Percentiles rank a stretch among this genome's conserved stretches.
Conservation (phyloP, 2,329 filamentous ascomycete species). For the Curvularia eragrostidis region DNA sequence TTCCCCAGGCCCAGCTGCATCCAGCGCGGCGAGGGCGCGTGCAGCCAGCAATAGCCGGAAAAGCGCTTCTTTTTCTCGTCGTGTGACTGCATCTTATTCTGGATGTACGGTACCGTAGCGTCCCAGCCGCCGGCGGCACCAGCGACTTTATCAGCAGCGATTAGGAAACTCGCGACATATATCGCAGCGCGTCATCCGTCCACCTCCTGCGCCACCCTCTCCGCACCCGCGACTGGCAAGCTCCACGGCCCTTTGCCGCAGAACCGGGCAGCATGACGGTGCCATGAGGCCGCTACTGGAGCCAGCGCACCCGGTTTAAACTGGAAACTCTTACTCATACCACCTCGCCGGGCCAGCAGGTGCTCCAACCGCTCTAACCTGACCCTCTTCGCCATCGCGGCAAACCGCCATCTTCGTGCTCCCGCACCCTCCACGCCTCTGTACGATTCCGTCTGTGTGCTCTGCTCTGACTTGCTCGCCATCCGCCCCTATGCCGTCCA, state of each 20-base stretch:
- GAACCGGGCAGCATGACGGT: constrained; percentile 22
- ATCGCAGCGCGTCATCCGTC: constrained; percentile 40
- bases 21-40: constrained; percentile 1
- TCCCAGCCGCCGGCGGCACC: constrained; percentile 22
- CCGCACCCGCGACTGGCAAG: constrained; percentile 26
- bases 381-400: constrained; percentile 32
- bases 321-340: constrained; percentile 39
- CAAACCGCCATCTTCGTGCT: constrained; percentile 32
- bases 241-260: constrained; percentile 33
- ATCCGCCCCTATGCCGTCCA: constrained; percentile 36
- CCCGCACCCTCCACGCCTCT: constrained; percentile 17
- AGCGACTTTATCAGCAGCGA: constrained; percentile 38
- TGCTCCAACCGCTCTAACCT: constrained; percentile 42
- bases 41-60: constrained; percentile 7
- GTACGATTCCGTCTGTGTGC: constrained; percentile 18
- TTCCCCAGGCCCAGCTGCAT: neutral
- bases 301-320: constrained; percentile 43
- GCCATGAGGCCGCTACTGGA: constrained; percentile 38
- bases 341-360: constrained; percentile 38
- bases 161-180: constrained; percentile 30
- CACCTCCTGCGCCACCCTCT: constrained; percentile 29
- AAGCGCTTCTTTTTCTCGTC: constrained; percentile 22
- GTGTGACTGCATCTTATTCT: constrained; percentile 31
- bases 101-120: constrained; percentile 10
- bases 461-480: constrained; percentile 8